A percentile compares a stretch with the other conserved stretches of the same genome.
phyloP scores from a whole-genome alignment of 805 yeast genomes.

The Grigorovia jiainica region DNA sequence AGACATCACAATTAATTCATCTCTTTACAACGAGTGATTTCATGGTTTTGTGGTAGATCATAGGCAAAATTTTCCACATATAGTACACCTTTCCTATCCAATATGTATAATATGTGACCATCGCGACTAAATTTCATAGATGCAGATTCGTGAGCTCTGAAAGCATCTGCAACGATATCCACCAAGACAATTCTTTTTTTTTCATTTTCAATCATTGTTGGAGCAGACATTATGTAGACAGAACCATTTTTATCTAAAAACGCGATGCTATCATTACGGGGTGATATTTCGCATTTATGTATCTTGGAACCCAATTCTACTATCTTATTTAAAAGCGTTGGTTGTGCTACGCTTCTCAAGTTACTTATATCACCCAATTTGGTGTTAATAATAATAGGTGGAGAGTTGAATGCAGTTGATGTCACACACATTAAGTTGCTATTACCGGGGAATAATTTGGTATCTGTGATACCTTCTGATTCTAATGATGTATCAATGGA shows the following conservation, averaged over 20 bases:
- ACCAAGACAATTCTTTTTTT: conserved; percentile 43
- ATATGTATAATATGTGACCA: conserved; percentile 67
- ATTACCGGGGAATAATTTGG: conserved; percentile 62
- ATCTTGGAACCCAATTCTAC: conserved; percentile 77
- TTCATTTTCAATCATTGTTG: conserved; percentile 46
- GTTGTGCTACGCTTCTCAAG: conserved; percentile 42
- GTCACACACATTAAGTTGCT: conserved; percentile 44
- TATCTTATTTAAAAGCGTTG: conserved; percentile 49
- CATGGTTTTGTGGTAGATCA: conserved; percentile 63
- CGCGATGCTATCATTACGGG: conserved; percentile 80
- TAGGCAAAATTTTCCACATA: conserved; percentile 82
- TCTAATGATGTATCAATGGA: conserved; percentile 58
- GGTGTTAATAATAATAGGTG: conserved; percentile 61
- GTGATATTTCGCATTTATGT: conserved; percentile 66
- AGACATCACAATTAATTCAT: conserved; percentile 18
- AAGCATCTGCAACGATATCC: conserved; percentile 72
- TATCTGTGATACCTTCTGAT: conserved; percentile 82
- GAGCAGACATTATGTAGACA: conserved; percentile 58
- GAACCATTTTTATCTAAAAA: conserved; percentile 71
- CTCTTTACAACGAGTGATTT: conserved; percentile 58
- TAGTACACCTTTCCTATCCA: conserved; percentile 75
- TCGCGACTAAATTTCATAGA: conserved; percentile 64
- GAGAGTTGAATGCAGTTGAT: conserved; percentile 53
- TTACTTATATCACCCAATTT: conserved; percentile 39
- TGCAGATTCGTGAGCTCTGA: conserved; percentile 68